Evolutionary conservation across 1,139 yeast species (phyloP).

Genomic region (Hyphopichia buzzinii): DNA sequence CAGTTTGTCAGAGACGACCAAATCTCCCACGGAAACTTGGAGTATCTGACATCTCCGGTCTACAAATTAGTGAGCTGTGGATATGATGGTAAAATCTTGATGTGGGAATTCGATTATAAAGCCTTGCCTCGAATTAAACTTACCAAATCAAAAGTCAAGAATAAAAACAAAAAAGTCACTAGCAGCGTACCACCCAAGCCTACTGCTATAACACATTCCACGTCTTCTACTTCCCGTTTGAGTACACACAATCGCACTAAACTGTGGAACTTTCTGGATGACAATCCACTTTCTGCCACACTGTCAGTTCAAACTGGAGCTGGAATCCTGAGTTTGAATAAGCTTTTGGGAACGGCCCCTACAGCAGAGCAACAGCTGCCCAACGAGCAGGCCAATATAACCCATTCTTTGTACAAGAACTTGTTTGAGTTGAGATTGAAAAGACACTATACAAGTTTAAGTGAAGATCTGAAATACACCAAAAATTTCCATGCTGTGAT

Average conservation of each 20-base stretch:
- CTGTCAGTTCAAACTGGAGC: background rate
- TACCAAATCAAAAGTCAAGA: slow-evolving; percentile 1
- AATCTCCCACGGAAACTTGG: slow-evolving; percentile 13
- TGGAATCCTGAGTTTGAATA: slow-evolving; percentile 3
- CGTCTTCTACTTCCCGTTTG: background rate
- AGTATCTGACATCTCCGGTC: slow-evolving; percentile 22
- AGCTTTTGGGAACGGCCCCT: slow-evolving; percentile 2
- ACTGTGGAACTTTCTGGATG: slow-evolving; percentile 4
- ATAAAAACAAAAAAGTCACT: background rate
- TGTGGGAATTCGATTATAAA: slow-evolving; percentile 75
- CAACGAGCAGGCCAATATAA: slow-evolving; percentile 20
- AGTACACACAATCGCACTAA: slow-evolving; percentile 1
- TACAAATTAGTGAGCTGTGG: slow-evolving; percentile 69
- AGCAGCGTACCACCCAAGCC: slow-evolving; percentile 8
- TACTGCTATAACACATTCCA: slow-evolving; percentile 5
- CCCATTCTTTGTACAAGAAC: slow-evolving; percentile 32
- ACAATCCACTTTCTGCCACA: background rate
- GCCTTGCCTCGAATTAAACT: slow-evolving; percentile 51
- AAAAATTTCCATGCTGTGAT: slow-evolving; percentile 24
- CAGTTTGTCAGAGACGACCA: slow-evolving; percentile 22
- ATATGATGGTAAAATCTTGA: slow-evolving; percentile 62
- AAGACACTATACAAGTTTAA: slow-evolving; percentile 22
- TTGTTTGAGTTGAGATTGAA: slow-evolving; percentile 34
- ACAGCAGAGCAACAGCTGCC: background rate
- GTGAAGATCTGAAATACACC: slow-evolving; percentile 5